Percentiles rank a stretch among this genome's conserved stretches.
Evolutionary conservation across 495 filamentous ascomycete genomes (phyloP).

Genomic region (Aspergillus haitiensis): DNA sequence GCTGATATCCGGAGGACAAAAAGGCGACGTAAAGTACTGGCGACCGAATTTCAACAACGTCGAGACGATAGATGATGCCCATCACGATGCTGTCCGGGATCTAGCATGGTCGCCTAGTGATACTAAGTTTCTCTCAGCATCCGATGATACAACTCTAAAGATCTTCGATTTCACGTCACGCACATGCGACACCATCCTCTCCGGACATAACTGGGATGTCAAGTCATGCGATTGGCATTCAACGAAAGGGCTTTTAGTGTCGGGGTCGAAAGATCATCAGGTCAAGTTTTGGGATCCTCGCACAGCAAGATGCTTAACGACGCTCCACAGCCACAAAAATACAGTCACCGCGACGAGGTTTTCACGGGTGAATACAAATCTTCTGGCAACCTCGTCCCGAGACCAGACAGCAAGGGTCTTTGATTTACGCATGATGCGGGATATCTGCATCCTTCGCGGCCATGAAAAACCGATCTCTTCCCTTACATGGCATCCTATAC

Average conservation of each 20-base stretch:
- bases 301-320: constrained; percentile 84
- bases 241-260: constrained; percentile 89
- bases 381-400: constrained; percentile 87
- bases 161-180: constrained; percentile 96
- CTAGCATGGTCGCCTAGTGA: constrained; percentile 93
- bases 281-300: constrained; percentile 98
- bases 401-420: constrained; percentile 91
- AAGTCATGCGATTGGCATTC: constrained; percentile 98
- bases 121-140: constrained; percentile 92
- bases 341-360: constrained; percentile 88
- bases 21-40: constrained; percentile 97
- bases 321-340: constrained; percentile 96
- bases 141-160: constrained; percentile 88
- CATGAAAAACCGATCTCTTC: constrained; percentile 96
- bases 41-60: constrained; percentile 99
- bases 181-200: constrained; percentile 72
- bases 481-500: constrained; percentile 89
- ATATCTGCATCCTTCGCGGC: constrained; percentile 85
- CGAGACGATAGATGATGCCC: constrained; percentile 87
- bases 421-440: constrained; percentile 96
- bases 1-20: constrained; percentile 93
- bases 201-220: constrained; percentile 93
- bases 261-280: constrained; percentile 94
- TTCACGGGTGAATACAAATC: constrained; percentile 74
- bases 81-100: constrained; percentile 84